Evolutionary conservation across 352 stramenopile species (phyloP).

Genomic region (Pythium sp.): DNA sequence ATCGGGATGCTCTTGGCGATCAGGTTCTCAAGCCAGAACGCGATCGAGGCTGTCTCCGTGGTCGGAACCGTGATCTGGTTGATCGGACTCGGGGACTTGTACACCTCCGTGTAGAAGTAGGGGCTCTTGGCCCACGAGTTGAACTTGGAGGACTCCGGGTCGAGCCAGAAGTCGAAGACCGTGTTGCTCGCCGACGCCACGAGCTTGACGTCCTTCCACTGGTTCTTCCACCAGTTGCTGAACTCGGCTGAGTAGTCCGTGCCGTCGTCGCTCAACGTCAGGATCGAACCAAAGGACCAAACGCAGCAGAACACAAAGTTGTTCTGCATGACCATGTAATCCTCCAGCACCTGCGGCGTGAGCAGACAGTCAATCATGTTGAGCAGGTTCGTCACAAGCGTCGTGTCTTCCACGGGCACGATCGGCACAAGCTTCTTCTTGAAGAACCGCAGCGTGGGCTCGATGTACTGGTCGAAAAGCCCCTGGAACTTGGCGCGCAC

Average conservation of each 20-base stretch:
- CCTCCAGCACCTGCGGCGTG: constrained; percentile 71
- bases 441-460: constrained; percentile 92
- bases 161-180: constrained; percentile 97
- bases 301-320: constrained; percentile 96
- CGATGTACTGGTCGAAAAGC: constrained; percentile 93
- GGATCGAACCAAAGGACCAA: constrained; percentile 93
- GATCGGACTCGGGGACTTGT: constrained; percentile 81
- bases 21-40: constrained; percentile 95
- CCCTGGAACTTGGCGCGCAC: constrained; percentile 74
- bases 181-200: constrained; percentile 91
- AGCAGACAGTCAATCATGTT: constrained; percentile 94
- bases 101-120: constrained; percentile 92
- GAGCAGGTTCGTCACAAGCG: constrained; percentile 90
- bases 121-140: constrained; percentile 94
- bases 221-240: constrained; percentile 94
- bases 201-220: constrained; percentile 96
- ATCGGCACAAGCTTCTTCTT: constrained; percentile 91
- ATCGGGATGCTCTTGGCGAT: constrained; percentile 89
- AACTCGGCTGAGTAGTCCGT: constrained; percentile 94
- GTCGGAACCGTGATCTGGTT: constrained; percentile 93
- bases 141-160: constrained; percentile 90
- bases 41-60: constrained; percentile 93
- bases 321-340: constrained; percentile 85
- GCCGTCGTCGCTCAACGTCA: constrained; percentile 92
- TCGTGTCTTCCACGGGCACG: constrained; percentile 93